Evolutionary conservation across 805 yeast species (phyloP), one percentile per base, ranked within the genome.

Genomic region (Metschnikowia chrysomelidarum): DNA sequence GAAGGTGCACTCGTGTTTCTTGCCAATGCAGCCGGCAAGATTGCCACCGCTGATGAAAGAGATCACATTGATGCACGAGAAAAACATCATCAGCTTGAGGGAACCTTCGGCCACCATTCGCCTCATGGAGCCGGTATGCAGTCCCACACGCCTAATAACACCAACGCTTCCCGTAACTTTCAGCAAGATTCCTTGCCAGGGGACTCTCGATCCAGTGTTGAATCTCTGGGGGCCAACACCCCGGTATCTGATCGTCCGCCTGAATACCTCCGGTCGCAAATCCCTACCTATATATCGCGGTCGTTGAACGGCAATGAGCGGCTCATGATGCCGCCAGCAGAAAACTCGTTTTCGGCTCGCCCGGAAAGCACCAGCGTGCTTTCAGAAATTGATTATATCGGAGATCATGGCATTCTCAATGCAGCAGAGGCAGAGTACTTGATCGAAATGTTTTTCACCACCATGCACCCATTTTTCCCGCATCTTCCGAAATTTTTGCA

Each of bases 401-500:
- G 84, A 4, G 59, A 57, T 0, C 56, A 60, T 27, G 75, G 76
- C 15, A 68, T 87, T 33, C 52, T 89, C 11, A 67, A 83, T 0
- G 87, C 76, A 43, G 54, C 50, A 0, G 87, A 82, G 51, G 87
- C 89, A 2, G 71, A 65, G 29, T 61, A 59, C 31, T 58, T 81
- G 20, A 73, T 84, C 17, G 67, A 71, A 24, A 55, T 78, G 34
- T 89, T 85, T 58, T 86, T 86, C 55, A 57, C 76, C 4, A 76
- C 87, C 3, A 75, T 89, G 79, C 94, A 87, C 57, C 96, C 96
- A 2, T 89, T 78, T 57, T 89, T 84, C 61, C 97, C 97, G 1
- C 85, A 81, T 53, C 72, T 91, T 24, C 96, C 96, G 1, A 64
- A 69, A 19, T 85, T 82, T 43, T 55, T 88, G 24, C 89, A 81